These are phyloP conservation scores for Nigrospora osmanthi DNA, from an alignment of 2,329 filamentous ascomycete genomes.

Conservation along the genomic window DNA sequence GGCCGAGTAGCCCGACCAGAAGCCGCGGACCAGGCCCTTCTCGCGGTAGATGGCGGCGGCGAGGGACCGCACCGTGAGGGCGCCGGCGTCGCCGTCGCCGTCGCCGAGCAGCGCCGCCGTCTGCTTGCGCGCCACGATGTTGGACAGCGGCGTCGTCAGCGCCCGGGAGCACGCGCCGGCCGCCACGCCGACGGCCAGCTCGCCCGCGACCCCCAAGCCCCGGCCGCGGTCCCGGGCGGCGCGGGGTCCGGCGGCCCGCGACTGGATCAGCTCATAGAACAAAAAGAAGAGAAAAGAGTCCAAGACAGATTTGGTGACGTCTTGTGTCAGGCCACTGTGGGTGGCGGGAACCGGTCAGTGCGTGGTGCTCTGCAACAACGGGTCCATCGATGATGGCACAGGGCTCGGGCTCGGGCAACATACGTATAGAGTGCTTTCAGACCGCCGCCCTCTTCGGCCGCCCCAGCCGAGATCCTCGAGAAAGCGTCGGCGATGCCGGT, in stretches of 20 bases:
- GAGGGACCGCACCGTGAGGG: slow-evolving; percentile 45
- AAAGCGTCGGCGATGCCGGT: slow-evolving; percentile 61
- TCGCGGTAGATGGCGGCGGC: slow-evolving; percentile 56
- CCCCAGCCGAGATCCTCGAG: slow-evolving; percentile 52
- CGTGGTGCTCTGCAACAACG: background rate
- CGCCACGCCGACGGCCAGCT: slow-evolving; percentile 64
- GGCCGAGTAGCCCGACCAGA: slow-evolving; percentile 86
- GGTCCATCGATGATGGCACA: background rate
- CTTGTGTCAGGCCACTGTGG: slow-evolving; percentile 19
- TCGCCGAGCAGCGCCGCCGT: slow-evolving; percentile 40
- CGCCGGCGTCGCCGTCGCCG: slow-evolving; percentile 6
- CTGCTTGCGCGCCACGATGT: slow-evolving; percentile 77
- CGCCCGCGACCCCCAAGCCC: slow-evolving; percentile 55
- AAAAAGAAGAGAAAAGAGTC: slow-evolving; percentile 86
- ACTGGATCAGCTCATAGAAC: slow-evolving; percentile 54
- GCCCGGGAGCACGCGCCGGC: slow-evolving; percentile 70
- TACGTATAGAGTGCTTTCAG: slow-evolving; percentile 57
- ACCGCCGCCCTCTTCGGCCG: slow-evolving; percentile 55
- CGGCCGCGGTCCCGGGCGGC: slow-evolving; percentile 10
- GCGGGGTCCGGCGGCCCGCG: slow-evolving; percentile 11
- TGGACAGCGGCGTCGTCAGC: slow-evolving; percentile 73
- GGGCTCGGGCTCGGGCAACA: slow-evolving; percentile 38
- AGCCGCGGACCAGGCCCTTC: slow-evolving; percentile 59
- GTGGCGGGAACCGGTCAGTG: background rate
- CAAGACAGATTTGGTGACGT: slow-evolving; percentile 58